Base-by-base conservation (phyloP, 1,284 basidiomycete genomes). In the Pseudozyma sp. region DNA sequence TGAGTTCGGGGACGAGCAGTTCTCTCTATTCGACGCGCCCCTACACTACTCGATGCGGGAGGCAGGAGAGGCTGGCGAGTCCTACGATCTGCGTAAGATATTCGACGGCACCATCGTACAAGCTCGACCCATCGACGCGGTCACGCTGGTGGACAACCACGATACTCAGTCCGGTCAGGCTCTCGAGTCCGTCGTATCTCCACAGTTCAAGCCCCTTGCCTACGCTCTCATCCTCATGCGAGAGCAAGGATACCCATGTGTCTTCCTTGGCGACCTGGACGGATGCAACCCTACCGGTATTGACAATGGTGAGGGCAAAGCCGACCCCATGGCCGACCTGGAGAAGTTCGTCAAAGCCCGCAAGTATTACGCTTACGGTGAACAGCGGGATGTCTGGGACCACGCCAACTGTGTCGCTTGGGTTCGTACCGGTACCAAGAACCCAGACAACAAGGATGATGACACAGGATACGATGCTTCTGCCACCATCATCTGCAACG, bases 251-350 rank as follows among this genome's bases (percentile, higher is more conserved):
- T 91, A 95, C 85, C 95, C 95, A 88, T 95, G 94, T 80, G 90
- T 97, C 36, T 97, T 97, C 86, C 94, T 94, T 71, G 94, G 94
- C 9, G 95, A 97, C 85, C 83, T 96, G 25, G 93, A 88, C 77
- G 89, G 89, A 13, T 79, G 76, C 70, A 79, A 77, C 50, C 60
- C 66, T 6, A 63, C 59, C 7, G 72, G 72, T 31, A 75, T 67
- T 49, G 72, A 75, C 49, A 66, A 70, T 13, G 67, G 67, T 34
- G 72, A 79, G 49, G 87, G 86, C 5, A 87, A 87, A 14, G 86
- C 87, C 8, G 70, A 76, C 19, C 70, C 74, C 35, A 72, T 76
- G 68, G 36, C 61, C 1, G 60, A 68, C 18, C 60, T 83, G 40
- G 87, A 85, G 13, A 88, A 89, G 78, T 79, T 90, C 43, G 83